Evolutionary conservation across 2,329 filamentous ascomycete genomes (phyloP), one percentile per base, ranked within the genome.

Genomic region (Neopestalotiopsis sp.): DNA sequence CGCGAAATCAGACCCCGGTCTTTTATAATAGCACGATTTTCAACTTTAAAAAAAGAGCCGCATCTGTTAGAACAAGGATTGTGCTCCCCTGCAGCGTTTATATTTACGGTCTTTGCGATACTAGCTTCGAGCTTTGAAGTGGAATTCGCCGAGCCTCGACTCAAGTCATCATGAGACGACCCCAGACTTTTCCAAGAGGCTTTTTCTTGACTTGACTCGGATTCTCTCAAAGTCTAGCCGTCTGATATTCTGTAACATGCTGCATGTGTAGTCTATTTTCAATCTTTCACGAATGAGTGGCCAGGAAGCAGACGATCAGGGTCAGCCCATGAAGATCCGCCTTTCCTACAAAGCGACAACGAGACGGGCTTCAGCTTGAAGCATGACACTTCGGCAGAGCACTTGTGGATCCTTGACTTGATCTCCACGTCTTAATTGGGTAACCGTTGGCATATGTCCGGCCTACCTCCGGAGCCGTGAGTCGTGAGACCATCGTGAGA

Each of bases 221-320:
- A 28, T 64, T 13, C 40, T 45, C 14, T n/a, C 14, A 12, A 53
- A 64, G n/a, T 64, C n/a, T 30, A 5, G 20, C 17, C 61, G 34
- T 64, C 61, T 64, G 61, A 53, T 64, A 24, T 64, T 49, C 61
- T 64, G 61, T 49, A 49, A 64, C 61, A 17, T 53, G 20, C 20
- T 64, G 61, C 40, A 64, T 20, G 17, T 49, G 49, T 14, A 49
- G 38, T 45, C 20, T 64, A 30, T 64, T 64, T 64, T 32, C n/a
- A 49, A n/a, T 24, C 7, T 1, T 28, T 20, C 10, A 3, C 59
- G n/a, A 40, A 40, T 40, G 20, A 62, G n/a, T 20, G 28, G 10
- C 14, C 32, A 40, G 30, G n/a, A 38, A 32, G 10, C 40, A 14
- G 61, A 10, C 61, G n/a, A 64, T 64, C 61, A 64, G 20, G 40